These are phyloP conservation scores for Eutrema yunnanense DNA, from an alignment of 345 rosid genomes.

Conservation along the genomic window DNA sequence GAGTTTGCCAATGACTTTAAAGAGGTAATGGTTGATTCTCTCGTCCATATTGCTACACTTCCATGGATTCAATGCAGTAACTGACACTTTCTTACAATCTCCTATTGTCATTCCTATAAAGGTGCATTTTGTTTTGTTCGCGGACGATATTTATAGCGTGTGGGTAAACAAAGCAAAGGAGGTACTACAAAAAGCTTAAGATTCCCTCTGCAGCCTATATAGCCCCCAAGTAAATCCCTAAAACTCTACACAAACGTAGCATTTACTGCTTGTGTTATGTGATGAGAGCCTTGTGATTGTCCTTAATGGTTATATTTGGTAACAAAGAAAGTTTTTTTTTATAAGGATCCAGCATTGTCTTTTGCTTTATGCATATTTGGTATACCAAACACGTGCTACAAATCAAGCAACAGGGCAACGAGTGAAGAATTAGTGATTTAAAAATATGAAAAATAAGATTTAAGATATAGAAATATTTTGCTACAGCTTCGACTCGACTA, in stretches of 20 bases:
- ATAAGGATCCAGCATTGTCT: background rate
- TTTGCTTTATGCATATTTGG: too few relatives aligned
- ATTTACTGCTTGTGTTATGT: background rate
- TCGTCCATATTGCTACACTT: background rate
- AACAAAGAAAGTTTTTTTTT: background rate
- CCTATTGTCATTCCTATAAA: constrained; percentile 25
- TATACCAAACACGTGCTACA: too few relatives aligned
- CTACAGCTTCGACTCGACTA: too few relatives aligned
- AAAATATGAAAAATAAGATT: too few relatives aligned
- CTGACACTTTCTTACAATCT: background rate
- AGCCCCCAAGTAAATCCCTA: background rate
- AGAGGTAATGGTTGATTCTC: constrained; percentile 48
- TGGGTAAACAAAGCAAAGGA: constrained; percentile 75
- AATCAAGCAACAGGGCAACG: too few relatives aligned
- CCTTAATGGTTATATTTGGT: background rate
- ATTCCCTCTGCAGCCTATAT: constrained; percentile 38
- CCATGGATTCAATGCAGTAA: background rate
- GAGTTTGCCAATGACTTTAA: constrained; percentile 59
- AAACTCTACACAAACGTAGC: background rate
- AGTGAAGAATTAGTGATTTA: too few relatives aligned
- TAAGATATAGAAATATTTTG: too few relatives aligned
- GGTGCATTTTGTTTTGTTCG: constrained; percentile 79
- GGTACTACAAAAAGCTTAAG: constrained; percentile 60
- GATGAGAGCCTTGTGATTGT: background rate
- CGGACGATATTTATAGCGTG: constrained; percentile 43